Evolutionary conservation across 2,329 filamentous ascomycete species (phyloP).

Genomic region (Beauveria rudraprayagi): DNA sequence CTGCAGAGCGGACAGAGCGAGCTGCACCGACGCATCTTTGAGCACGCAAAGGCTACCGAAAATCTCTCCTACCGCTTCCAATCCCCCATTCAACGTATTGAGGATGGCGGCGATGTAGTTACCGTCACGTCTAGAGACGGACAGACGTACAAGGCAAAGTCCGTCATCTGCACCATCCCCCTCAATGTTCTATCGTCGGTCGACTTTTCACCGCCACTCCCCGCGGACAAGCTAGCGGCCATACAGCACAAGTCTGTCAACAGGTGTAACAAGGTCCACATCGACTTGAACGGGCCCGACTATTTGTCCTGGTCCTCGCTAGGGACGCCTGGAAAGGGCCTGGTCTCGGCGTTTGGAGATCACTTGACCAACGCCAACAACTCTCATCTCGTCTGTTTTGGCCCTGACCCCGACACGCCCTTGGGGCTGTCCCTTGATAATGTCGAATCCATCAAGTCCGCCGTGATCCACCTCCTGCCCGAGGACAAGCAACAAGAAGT

Average conservation of each 20-base stretch:
- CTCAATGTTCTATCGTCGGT: background rate
- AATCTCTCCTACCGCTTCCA: background rate
- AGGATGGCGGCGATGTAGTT: background rate
- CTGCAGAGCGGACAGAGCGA: background rate
- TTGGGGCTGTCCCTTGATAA: background rate
- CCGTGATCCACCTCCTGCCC: background rate
- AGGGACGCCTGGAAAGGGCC: background rate
- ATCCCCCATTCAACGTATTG: background rate
- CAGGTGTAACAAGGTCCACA: background rate
- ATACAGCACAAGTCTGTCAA: background rate
- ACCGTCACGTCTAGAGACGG: background rate
- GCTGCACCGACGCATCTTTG: background rate
- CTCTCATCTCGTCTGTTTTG: background rate
- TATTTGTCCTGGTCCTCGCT: background rate
- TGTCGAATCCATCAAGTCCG: background rate
- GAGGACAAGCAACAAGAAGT: background rate
- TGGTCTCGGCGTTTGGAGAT: background rate
- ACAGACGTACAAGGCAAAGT: background rate
- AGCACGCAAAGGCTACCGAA: background rate
- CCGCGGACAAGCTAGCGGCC: background rate
- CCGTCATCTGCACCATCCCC: background rate
- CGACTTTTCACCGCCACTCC: background rate
- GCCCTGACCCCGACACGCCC: background rate
- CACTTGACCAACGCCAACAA: background rate
- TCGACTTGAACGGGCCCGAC: background rate